These are phyloP conservation scores for Cronartium quercuum DNA, from an alignment of 1,284 basidiomycete species.

Conservation along the genomic window DNA sequence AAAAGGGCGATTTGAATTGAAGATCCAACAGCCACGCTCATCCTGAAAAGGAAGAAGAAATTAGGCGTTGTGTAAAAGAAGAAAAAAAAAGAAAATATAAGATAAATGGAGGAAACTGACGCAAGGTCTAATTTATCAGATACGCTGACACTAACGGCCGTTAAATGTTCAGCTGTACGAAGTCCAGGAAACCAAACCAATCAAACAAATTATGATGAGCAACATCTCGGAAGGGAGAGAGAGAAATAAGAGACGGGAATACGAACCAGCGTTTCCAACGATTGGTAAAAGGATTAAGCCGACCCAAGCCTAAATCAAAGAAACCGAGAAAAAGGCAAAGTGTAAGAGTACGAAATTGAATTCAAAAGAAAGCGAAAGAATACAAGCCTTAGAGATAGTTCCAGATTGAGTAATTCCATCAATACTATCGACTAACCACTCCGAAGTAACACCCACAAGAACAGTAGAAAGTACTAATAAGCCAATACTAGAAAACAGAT, in stretches of 20 bases:
- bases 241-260: not conserved
- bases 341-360: not conserved
- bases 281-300: conserved; percentile 30
- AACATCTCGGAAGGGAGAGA: not conserved
- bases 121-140: conserved; percentile 33
- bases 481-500: conserved; percentile 54
- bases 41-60: not conserved
- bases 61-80: not conserved
- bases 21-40: conserved; percentile 33
- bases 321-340: not conserved
- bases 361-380: not conserved
- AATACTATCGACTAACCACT: conserved; percentile 48
- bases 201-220: too few relatives aligned
- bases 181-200: not conserved
- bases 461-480: conserved; percentile 62
- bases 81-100: not conserved
- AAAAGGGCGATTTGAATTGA: conserved; percentile 35
- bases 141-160: conserved; percentile 23
- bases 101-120: not conserved
- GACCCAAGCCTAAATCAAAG: conserved; percentile 23
- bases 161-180: conserved; percentile 30
- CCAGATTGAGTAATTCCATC: conserved; percentile 50
- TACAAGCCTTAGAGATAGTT: conserved; percentile 53
- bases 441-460: conserved; percentile 59
- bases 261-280: conserved; percentile 36